These are phyloP conservation scores for Podospora australis DNA, from an alignment of 495 filamentous ascomycete species.

Conservation along the genomic window DNA sequence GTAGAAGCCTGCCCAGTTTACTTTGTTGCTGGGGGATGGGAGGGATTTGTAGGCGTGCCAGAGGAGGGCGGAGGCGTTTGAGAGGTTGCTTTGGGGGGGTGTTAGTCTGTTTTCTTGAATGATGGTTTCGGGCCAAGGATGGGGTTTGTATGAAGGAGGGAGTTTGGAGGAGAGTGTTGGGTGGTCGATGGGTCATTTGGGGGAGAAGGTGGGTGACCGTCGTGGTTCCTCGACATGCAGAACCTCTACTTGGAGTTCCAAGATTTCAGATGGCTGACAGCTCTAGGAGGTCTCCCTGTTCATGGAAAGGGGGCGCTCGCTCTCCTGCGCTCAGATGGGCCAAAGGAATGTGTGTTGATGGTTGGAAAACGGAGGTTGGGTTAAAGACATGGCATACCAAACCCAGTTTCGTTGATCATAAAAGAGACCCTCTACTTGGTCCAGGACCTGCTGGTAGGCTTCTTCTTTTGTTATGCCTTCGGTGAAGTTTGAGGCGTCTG, in stretches of 20 bases:
- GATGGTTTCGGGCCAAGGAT: not conserved
- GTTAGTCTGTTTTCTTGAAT: not conserved
- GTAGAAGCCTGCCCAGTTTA: slow-evolving; percentile 94
- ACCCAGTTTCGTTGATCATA: slow-evolving; percentile 87
- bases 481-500: slow-evolving; percentile 73
- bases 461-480: slow-evolving; percentile 61
- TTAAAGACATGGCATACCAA: slow-evolving; percentile 17
- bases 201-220: no score
- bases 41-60: slow-evolving; percentile 81
- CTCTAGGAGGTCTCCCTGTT: no score
- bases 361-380: not conserved
- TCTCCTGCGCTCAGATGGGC: no score
- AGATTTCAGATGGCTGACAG: no score
- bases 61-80: slow-evolving; percentile 77
- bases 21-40: slow-evolving; percentile 59
- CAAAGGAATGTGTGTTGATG: not conserved
- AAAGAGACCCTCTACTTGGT: slow-evolving; percentile 64
- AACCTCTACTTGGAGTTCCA: no score
- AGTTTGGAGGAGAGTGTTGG: slow-evolving; percentile 1
- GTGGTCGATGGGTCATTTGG: not conserved
- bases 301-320: no score
- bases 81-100: slow-evolving; percentile 57
- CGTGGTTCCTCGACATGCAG: no score
- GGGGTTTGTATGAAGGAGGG: not conserved
- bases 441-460: slow-evolving; percentile 67